Base-by-base conservation (phyloP, 2,329 filamentous ascomycete species). In the Epichloe uncinata region DNA sequence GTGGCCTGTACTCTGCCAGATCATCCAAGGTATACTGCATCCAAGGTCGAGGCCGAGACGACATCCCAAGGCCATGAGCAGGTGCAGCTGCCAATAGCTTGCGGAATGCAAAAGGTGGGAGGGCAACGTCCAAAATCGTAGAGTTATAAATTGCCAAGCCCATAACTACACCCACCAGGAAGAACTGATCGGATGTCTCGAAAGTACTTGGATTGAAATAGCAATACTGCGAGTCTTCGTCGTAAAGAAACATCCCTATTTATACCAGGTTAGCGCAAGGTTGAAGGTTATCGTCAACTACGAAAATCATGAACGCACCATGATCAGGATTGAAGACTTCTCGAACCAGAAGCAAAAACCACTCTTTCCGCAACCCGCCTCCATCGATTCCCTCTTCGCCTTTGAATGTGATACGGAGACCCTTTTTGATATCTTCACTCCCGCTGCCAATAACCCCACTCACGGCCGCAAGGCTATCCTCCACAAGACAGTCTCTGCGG, bases 121-220 rank as follows among this genome's bases (percentile, higher is more conserved):
- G 75, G 2, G 87, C 85, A 45, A 95, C 78, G 61, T 95, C 90
- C 16, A 96, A 72, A 56, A 95, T 95, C 0, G 87, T 95, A 2
- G 87, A 94, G 65, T 96, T 95, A 69, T 95, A 95, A 53, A 96
- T 95, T 13, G 90, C 90, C 52, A 96, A 72, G 0, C 90, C 90
- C 49, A 96, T 75, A 7, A 95, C 75, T 12, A 93, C 87, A 1
- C 90, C 90, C 30, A 96, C 85, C 20, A 95, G 74, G 62, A 93
- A 95, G 66, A 87, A 96, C 56, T 95, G 88, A 60, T 95, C 88
- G 0, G 87, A 90, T 0, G 87, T 90, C 63, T 95, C 90, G 58
- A 95, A 89, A 15, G 86, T 87, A 61, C 84, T 80, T 0, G 89
- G 85, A 62, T 95, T 95, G 70, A 96, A 96, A 66, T 95, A 96